Base-by-base conservation (phyloP, 441 rosid genomes). In the Bocquillonia castaneifolia region DNA sequence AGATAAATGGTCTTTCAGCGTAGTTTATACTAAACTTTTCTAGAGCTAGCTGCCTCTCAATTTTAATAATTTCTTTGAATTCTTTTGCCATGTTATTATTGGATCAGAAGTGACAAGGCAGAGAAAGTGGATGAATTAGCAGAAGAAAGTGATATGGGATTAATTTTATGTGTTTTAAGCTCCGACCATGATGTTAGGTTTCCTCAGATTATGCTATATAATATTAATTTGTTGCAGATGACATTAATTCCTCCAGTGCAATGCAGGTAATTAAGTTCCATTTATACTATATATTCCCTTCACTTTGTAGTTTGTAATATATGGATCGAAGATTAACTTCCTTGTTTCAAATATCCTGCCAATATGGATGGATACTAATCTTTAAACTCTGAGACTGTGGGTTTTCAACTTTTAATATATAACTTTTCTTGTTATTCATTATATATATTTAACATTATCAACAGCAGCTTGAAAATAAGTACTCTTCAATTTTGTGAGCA, bases 171-270 rank as follows among this genome's bases (percentile, higher is more conserved):
- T 62, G 58, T 84, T 68, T 59, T 84, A 69, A 84, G 88, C 62
- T 65, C 81, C 37, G 82, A 80, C 72, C 78, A 45, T 29, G 88
- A 84, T 59, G 59, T 79, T 58, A 75, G 77, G 77, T 77, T 84
- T 59, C 85, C 83, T 52, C 74, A 84, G 17, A 77, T 80, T 42
- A 77, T 82, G 45, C 61, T 84, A 40, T n/a, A n/a, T n/a, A n/a
- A n/a, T n/a, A n/a, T n/a, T n/a, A n/a, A n/a, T 78, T 84, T 78
- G 83, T 85, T 25, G 81, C 85, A 37, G 81, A 84, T 20, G 73
- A 81, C 68, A 82, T 82, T 44, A 76, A 81, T 37, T 83, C 84
- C 29, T n/a, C n/a, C n/a, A n/a, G n/a, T n/a, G n/a, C n/a, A n/a
- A 56, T 80, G 78, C 76, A 80, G 84, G 81, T 84, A 67, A 57